Evolutionary conservation across 345 rosid species (phyloP).

Genomic region (Eucalyptus cloeziana): DNA sequence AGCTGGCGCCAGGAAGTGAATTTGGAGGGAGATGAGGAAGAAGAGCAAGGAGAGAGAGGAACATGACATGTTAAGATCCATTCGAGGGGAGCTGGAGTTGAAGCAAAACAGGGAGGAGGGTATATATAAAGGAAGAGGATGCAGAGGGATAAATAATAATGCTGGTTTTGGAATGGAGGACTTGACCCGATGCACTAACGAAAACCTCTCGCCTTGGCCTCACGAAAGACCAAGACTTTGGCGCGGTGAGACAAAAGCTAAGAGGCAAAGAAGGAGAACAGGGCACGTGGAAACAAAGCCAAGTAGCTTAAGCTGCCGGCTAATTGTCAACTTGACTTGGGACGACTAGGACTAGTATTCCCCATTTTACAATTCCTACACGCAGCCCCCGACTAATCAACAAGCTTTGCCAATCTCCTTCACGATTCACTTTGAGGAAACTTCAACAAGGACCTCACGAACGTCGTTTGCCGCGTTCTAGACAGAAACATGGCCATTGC

Average conservation of each 20-base stretch:
- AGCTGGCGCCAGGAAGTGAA: not conserved
- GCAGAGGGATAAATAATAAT: no score
- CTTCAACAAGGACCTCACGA: no score
- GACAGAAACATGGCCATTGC: no score
- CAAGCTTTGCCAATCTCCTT: not conserved
- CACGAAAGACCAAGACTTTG: not conserved
- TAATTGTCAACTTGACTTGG: not conserved
- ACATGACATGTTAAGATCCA: not conserved
- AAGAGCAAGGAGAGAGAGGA: not conserved
- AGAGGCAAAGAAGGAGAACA: not conserved
- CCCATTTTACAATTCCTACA: not conserved
- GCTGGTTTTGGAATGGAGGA: not conserved
- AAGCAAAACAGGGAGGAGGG: not conserved
- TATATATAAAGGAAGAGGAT: not conserved
- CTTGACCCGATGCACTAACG: not conserved
- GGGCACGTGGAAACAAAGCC: not conserved
- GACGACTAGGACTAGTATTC: not conserved
- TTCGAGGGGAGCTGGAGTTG: not conserved
- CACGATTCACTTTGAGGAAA: no score
- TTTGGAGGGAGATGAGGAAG: not conserved
- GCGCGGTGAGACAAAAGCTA: not conserved
- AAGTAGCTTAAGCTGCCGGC: not conserved
- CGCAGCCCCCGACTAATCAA: not conserved
- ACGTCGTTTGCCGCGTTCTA: not conserved
- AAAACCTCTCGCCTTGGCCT: not conserved